Conservation (phyloP, 169 alveolate genomes). For the Amoebophrya sp. region DNA sequence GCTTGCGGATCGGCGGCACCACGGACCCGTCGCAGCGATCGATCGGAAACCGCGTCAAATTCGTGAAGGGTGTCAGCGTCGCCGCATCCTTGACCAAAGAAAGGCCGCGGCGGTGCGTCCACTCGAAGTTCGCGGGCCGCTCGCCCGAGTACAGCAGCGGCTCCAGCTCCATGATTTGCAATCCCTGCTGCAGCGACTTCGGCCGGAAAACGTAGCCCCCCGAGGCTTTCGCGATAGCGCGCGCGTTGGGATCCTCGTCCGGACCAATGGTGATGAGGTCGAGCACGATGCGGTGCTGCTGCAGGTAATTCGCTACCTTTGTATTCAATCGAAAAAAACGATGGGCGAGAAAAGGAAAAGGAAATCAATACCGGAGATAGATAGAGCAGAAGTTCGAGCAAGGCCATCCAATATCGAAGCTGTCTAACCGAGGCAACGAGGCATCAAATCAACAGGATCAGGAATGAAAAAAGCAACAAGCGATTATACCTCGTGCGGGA, state of each 20-base stretch:
- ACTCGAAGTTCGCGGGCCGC: no score
- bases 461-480: no score
- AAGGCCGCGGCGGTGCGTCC: not conserved
- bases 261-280: not conserved
- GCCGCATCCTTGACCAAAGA: not conserved
- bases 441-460: no score
- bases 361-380: no score
- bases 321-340: no score
- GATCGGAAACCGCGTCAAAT: not conserved
- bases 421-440: no score
- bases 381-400: no score
- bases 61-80: not conserved
- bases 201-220: conserved; percentile 4
- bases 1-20: not conserved
- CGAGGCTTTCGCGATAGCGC: not conserved
- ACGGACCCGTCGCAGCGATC: not conserved
- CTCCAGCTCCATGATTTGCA: not conserved
- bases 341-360: no score
- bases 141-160: not conserved
- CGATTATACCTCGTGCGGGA: no score
- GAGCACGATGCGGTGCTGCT: not conserved
- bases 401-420: no score
- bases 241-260: not conserved
- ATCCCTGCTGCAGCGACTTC: not conserved
- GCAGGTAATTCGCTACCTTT: not conserved